Conservation (phyloP, 495 filamentous ascomycete genomes). For the Mytilinidion resinicola region DNA sequence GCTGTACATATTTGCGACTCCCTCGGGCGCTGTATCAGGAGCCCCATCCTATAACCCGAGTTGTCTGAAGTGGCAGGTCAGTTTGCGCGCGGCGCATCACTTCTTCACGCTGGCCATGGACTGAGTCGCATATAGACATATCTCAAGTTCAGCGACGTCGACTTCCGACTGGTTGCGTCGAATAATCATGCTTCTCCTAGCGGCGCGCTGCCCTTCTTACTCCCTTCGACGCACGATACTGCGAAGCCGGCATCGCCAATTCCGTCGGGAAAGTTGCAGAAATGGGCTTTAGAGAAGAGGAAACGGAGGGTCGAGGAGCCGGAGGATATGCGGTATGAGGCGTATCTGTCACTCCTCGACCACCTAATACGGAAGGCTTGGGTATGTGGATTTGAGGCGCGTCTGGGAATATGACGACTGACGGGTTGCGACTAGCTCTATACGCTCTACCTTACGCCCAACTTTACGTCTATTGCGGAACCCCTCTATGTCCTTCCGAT, state of each 20-base stretch:
- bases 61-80: slow-evolving; percentile 95
- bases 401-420: not conserved
- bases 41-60: slow-evolving; percentile 82
- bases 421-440: slow-evolving; percentile 51
- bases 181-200: slow-evolving; percentile 91
- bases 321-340: slow-evolving; percentile 58
- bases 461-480: slow-evolving; percentile 57
- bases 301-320: slow-evolving; percentile 46
- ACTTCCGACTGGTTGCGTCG: slow-evolving; percentile 64
- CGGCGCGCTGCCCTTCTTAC: slow-evolving; percentile 80
- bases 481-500: slow-evolving; percentile 61
- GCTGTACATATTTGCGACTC: slow-evolving; percentile 72
- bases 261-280: slow-evolving; percentile 59
- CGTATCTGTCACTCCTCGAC: slow-evolving; percentile 77
- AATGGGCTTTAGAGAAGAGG: slow-evolving; percentile 55
- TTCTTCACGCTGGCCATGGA: not conserved
- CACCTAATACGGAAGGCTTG: slow-evolving; percentile 77
- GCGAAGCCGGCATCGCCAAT: slow-evolving; percentile 41
- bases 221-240: slow-evolving; percentile 44
- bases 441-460: slow-evolving; percentile 65
- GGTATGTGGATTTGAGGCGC: slow-evolving; percentile 44
- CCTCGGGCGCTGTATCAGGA: slow-evolving; percentile 54
- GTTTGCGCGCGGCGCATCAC: slow-evolving; percentile 25
- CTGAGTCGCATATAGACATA: slow-evolving; percentile 55
- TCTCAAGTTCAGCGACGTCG: slow-evolving; percentile 66